These are phyloP conservation scores for Digitaria exilis DNA, from an alignment of 202 grass and related monocot species.

Conservation along the genomic window DNA sequence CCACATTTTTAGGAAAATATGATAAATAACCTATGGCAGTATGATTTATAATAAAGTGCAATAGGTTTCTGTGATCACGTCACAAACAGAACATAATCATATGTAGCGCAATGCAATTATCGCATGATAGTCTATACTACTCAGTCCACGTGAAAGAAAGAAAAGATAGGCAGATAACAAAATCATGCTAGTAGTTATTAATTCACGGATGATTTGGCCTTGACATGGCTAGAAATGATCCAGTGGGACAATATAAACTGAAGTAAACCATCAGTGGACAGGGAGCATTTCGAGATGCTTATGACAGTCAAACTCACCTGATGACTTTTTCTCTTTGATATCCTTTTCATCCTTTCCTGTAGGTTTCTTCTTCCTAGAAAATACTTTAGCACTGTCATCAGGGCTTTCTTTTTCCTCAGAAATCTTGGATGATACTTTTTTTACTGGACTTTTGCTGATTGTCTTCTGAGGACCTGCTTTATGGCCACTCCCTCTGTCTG, in stretches of 20 bases:
- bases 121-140: neutral
- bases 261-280: conserved; percentile 7
- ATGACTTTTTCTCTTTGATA: conserved; percentile 65
- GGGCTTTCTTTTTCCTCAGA: conserved; percentile 55
- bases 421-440: conserved; percentile 48
- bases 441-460: conserved; percentile 49
- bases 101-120: neutral
- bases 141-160: neutral
- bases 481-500: conserved; percentile 32
- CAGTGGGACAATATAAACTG: neutral
- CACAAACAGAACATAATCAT: conserved; percentile 1
- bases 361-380: conserved; percentile 84
- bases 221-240: conserved; percentile 16
- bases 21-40: conserved; percentile 4
- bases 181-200: neutral
- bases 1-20: conserved; percentile 8
- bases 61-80: conserved; percentile 12
- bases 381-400: conserved; percentile 71
- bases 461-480: conserved; percentile 45
- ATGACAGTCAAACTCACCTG: conserved; percentile 46
- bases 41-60: conserved; percentile 21
- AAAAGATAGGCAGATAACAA: neutral
- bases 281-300: neutral
- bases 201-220: neutral
- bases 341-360: conserved; percentile 45